A percentile compares a stretch with the other conserved stretches of the same genome.
Conservation (phyloP, 805 yeast species). For the Clavispora santaluciae region DNA sequence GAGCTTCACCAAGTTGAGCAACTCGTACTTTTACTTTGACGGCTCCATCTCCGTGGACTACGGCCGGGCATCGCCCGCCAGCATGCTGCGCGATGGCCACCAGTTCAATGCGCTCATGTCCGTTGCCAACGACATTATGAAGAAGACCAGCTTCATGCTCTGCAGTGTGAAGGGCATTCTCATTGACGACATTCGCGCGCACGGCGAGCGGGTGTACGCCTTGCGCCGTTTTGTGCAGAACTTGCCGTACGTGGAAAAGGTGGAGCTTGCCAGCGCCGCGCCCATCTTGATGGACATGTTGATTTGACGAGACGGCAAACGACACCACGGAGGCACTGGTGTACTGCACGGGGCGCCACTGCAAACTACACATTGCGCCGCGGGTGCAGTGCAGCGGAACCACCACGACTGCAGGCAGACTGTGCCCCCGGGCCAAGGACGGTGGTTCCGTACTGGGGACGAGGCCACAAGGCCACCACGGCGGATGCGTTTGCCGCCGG, state of each 20-base stretch:
- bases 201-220: constrained; percentile 28
- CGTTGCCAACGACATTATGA: constrained; percentile 31
- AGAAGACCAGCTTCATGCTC: constrained; percentile 30
- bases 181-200: constrained; percentile 27
- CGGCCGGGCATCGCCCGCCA: constrained; percentile 4
- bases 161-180: constrained; percentile 28
- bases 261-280: constrained; percentile 5
- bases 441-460: no score
- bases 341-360: background rate
- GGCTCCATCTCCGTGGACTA: constrained; percentile 16
- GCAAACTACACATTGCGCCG: no score
- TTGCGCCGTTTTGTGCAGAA: constrained; percentile 26
- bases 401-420: no score
- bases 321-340: background rate
- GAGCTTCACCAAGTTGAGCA: constrained; percentile 15
- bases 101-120: constrained; percentile 26
- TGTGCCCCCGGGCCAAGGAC: no score
- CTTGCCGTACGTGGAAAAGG: constrained; percentile 27
- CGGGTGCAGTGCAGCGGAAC: no score
- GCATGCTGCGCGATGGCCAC: constrained; percentile 2
- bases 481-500: no score
- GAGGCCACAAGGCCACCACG: no score
- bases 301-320: background rate
- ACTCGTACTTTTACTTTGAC: constrained; percentile 33
- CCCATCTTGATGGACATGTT: constrained; percentile 2